These are phyloP conservation scores for Ceratocystis alfenasii DNA, from an alignment of 2,329 filamentous ascomycete species.

Conservation along the genomic window DNA sequence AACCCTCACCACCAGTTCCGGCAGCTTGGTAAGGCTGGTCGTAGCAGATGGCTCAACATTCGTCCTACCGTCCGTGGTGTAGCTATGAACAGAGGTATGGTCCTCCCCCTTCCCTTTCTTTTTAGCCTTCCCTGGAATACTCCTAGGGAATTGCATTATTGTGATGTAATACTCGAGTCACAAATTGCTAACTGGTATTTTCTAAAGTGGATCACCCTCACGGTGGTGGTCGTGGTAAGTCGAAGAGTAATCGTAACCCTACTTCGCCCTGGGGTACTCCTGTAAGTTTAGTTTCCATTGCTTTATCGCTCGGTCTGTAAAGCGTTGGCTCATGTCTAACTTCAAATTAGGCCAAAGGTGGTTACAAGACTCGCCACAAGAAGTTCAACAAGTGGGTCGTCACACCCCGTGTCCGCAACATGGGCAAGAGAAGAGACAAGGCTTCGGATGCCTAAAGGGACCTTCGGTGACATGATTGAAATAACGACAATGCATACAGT, in stretches of 20 bases:
- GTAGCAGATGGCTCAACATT: conserved; percentile 86
- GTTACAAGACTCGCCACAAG: conserved; percentile 84
- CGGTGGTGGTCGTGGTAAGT: conserved; percentile 97
- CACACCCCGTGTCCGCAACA: conserved; percentile 68
- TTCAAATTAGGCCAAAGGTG: conserved; percentile 54
- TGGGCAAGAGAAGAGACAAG: conserved; percentile 73
- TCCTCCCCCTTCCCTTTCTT: neutral
- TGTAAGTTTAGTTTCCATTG: conserved; percentile 44
- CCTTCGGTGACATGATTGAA: neutral
- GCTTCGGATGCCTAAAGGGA: conserved; percentile 26
- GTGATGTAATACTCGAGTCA: neutral
- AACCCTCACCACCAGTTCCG: conserved; percentile 84
- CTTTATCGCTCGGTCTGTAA: neutral
- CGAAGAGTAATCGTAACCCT: conserved; percentile 92
- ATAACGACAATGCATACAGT: neutral
- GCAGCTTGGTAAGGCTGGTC: conserved; percentile 87
- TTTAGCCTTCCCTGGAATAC: neutral
- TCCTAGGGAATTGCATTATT: too few relatives aligned
- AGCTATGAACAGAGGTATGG: conserved; percentile 88
- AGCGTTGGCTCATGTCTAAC: conserved; percentile 26
- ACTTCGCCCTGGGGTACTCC: conserved; percentile 94
- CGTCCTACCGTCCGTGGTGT: conserved; percentile 91
- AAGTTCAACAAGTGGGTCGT: conserved; percentile 92
- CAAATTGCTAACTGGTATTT: conserved; percentile 10
- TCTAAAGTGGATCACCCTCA: conserved; percentile 80